These are phyloP conservation scores for Phytophthora pseudosyringae DNA, from an alignment of 352 stramenopile species.

Conservation along the genomic window DNA sequence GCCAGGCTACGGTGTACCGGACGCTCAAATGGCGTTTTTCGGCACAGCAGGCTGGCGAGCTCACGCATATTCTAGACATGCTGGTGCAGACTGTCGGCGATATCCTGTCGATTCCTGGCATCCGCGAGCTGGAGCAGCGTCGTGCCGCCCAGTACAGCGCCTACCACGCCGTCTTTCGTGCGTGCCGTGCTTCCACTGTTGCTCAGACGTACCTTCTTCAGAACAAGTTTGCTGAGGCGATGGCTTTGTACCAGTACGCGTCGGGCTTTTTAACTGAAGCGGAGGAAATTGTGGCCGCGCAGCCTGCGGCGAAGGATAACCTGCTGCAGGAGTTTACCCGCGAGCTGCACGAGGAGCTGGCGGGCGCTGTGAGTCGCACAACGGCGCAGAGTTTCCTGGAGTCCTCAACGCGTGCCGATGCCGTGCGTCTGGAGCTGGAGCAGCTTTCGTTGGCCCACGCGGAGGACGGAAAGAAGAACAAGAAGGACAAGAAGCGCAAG, in stretches of 20 bases:
- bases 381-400: constrained; percentile 79
- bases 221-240: constrained; percentile 71
- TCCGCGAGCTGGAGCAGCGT: constrained; percentile 61
- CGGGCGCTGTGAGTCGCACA: constrained; percentile 68
- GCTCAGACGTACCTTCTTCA: constrained; percentile 72
- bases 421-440: constrained; percentile 69
- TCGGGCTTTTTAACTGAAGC: constrained; percentile 63
- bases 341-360: constrained; percentile 64
- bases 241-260: constrained; percentile 79
- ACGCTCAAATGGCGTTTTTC: constrained; percentile 64
- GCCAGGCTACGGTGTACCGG: constrained; percentile 65
- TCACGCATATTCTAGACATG: constrained; percentile 87
- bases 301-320: constrained; percentile 68
- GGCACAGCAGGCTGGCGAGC: constrained; percentile 57
- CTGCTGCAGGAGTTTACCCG: constrained; percentile 71
- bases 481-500: constrained; percentile 55
- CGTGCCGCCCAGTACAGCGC: constrained; percentile 65
- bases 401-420: constrained; percentile 57
- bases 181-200: constrained; percentile 64
- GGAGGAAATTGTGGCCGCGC: constrained; percentile 59
- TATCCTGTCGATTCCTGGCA: constrained; percentile 70
- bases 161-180: constrained; percentile 75
- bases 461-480: constrained; percentile 66
- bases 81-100: constrained; percentile 82
- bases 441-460: constrained; percentile 53